Evolutionary conservation across 306 rosid species (phyloP).

Genomic region (Carpinus fangiana): DNA sequence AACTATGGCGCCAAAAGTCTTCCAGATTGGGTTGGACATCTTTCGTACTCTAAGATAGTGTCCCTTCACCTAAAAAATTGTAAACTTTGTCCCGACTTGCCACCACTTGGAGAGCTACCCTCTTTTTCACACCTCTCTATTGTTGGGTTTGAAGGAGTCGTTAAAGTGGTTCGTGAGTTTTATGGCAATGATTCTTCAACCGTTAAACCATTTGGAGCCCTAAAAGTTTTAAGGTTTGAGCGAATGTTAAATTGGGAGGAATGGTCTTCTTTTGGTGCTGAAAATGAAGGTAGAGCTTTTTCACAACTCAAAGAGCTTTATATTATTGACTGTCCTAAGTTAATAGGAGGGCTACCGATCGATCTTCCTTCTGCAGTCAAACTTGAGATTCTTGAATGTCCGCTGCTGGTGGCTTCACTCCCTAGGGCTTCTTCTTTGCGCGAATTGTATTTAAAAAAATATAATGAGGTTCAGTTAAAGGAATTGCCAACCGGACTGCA

Average conservation of each 20-base stretch:
- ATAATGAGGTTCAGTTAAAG: no score
- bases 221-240: not conserved
- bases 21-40: not conserved
- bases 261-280: not conserved
- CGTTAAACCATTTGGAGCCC: rapidly evolving
- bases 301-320: not conserved
- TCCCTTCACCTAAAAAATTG: not conserved
- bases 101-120: not conserved
- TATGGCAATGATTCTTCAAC: not conserved
- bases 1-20: not conserved
- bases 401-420: not conserved
- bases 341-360: not conserved
- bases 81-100: not conserved
- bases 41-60: not conserved
- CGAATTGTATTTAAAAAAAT: rapidly evolving
- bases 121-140: not conserved
- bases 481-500: no score
- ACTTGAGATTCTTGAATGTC: not conserved
- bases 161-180: not conserved
- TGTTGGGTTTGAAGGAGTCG: not conserved
- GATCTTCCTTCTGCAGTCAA: not conserved
- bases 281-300: not conserved
- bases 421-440: not conserved
- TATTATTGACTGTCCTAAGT: not conserved
- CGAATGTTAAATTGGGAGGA: not conserved